Percentiles rank a stretch among this genome's conserved stretches.
Conservation (phyloP, 129 eudicot species). For the Helianthus tuberosus region DNA sequence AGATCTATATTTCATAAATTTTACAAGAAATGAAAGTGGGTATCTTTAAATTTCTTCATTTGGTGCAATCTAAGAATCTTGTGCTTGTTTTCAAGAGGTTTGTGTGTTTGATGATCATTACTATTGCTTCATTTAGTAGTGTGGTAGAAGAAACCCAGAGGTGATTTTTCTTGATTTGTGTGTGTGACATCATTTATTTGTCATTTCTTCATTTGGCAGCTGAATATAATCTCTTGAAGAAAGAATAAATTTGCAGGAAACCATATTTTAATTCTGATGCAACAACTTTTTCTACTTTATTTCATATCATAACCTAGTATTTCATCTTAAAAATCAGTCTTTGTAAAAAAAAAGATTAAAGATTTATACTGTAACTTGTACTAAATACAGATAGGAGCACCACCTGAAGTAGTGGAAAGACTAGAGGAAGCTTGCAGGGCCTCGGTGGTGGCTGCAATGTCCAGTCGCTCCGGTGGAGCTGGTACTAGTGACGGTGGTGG, state of each 20-base stretch:
- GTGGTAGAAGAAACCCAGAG: slow-evolving; percentile 13
- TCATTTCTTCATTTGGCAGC: slow-evolving; percentile 46
- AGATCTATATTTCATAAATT: not conserved
- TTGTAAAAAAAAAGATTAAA: too few relatives aligned
- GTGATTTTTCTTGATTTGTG: slow-evolving; percentile 18
- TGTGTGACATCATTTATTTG: slow-evolving; percentile 39
- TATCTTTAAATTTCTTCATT: slow-evolving; percentile 6
- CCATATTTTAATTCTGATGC: not conserved
- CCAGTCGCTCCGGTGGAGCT: slow-evolving; percentile 27
- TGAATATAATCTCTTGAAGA: slow-evolving; percentile 18
- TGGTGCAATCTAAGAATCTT: not conserved
- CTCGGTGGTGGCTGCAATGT: slow-evolving; percentile 43
- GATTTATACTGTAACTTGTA: not conserved
- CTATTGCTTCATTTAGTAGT: slow-evolving; percentile 35
- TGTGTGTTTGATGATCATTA: slow-evolving; percentile 17
- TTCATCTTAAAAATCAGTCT: not conserved
- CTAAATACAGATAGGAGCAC: slow-evolving; percentile 81
- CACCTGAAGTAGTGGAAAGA: slow-evolving; percentile 85
- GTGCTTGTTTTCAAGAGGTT: not conserved
- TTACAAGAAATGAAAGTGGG: slow-evolving; percentile 18
- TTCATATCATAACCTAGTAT: not conserved
- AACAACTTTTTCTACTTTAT: not conserved
- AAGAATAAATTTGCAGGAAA: slow-evolving; percentile 4
- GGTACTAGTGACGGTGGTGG: slow-evolving; percentile 23
- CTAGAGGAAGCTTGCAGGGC: slow-evolving; percentile 76